Conservation (phyloP, 2,329 filamentous ascomycete species). For the Sarocladium kiliense region DNA sequence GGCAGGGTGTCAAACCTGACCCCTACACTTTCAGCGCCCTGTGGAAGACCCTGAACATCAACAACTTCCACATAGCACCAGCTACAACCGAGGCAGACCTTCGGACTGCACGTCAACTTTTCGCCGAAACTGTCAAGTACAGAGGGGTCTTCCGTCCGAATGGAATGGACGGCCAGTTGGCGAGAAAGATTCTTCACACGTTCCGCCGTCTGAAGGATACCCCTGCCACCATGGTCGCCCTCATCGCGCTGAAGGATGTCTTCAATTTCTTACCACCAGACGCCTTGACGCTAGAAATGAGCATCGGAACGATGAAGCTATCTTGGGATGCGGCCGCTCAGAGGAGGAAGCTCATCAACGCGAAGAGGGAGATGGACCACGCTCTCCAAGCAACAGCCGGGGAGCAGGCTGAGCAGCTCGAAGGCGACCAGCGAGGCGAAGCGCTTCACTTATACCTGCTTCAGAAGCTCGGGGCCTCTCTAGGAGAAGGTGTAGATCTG, state of each 20-base stretch:
- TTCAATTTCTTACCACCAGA: constrained; percentile 41
- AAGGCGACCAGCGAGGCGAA: constrained; percentile 27
- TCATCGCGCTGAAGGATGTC: constrained; percentile 35
- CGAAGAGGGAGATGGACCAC: constrained; percentile 37
- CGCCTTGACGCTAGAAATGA: constrained; percentile 40
- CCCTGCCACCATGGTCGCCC: constrained; percentile 40
- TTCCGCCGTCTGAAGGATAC: constrained; percentile 41
- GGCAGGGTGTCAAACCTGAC: constrained; percentile 52
- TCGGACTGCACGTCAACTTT: constrained; percentile 33
- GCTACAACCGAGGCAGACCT: constrained; percentile 19
- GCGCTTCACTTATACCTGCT: constrained; percentile 40
- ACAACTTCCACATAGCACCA: constrained; percentile 31
- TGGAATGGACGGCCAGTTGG: constrained; percentile 41
- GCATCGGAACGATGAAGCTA: constrained; percentile 39
- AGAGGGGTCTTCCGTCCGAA: constrained; percentile 37
- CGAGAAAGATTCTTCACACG: constrained; percentile 44
- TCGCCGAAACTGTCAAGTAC: constrained; percentile 45
- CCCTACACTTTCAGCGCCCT: constrained; percentile 64
- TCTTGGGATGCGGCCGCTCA: constrained; percentile 34
- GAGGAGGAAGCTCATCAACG: constrained; percentile 34
- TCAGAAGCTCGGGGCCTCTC: constrained; percentile 28
- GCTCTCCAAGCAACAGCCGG: constrained; percentile 24
- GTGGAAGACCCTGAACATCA: constrained; percentile 54
- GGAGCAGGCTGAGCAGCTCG: constrained; percentile 29
- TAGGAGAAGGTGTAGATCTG: constrained; percentile 16